phyloP scores from a whole-genome alignment of 768 basidiomycete species.

The Tylopilus sp. region DNA sequence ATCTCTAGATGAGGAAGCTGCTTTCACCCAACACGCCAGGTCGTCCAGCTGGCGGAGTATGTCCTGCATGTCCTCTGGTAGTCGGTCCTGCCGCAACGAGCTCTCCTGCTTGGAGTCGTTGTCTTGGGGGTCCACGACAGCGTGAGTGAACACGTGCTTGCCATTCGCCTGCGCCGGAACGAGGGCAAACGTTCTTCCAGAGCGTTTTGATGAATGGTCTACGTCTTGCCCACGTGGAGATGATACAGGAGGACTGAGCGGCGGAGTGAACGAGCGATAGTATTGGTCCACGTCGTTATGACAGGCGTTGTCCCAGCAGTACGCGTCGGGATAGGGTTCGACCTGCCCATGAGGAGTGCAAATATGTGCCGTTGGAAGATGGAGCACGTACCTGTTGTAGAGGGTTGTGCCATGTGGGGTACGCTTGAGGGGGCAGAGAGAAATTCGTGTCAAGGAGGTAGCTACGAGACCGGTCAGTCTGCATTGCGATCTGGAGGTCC shows the following conservation, averaged over 20 bases:
- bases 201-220: constrained; percentile 17
- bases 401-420: constrained; percentile 1
- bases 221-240: neutral
- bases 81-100: constrained; percentile 7
- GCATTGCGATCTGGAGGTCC: constrained; percentile 18
- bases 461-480: constrained; percentile 8
- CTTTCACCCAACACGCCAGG: constrained; percentile 25
- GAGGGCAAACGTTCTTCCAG: constrained; percentile 14
- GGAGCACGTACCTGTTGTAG: neutral
- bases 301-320: neutral
- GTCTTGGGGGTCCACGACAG: constrained; percentile 6
- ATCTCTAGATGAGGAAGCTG: constrained; percentile 16
- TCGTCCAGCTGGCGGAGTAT: constrained; percentile 27
- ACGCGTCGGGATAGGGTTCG: neutral
- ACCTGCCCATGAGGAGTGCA: neutral
- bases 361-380: neutral
- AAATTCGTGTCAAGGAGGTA: constrained; percentile 10
- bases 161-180: constrained; percentile 13
- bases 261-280: constrained; percentile 13
- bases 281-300: neutral
- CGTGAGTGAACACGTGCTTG: constrained; percentile 15
- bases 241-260: constrained; percentile 15
- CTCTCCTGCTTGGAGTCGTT: neutral
- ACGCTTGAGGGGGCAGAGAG: neutral
- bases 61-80: constrained; percentile 28